Conservation (phyloP, 768 basidiomycete genomes). For the Porphyrellus cyaneotinctus region DNA sequence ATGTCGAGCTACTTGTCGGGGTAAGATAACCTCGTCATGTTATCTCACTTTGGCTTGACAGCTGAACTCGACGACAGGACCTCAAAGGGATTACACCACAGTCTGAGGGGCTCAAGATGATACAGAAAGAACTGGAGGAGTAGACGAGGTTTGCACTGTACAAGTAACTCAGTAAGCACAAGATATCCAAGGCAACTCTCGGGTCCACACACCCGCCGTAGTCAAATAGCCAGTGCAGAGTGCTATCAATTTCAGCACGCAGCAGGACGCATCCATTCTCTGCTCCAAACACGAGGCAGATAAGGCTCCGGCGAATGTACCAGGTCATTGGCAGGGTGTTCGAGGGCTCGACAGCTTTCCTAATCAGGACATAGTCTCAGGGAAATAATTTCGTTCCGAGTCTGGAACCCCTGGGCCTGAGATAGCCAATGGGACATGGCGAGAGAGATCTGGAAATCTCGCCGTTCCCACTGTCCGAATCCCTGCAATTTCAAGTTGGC, state of each 20-base stretch:
- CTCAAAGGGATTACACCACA: conserved; percentile 45
- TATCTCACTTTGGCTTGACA: background rate
- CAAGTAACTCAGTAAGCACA: conserved; percentile 3
- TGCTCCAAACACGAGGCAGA: conserved; percentile 25
- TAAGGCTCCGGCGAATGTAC: conserved; percentile 28
- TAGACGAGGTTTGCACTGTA: conserved; percentile 11
- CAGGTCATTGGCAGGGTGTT: conserved; percentile 16
- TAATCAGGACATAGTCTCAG: conserved; percentile 5
- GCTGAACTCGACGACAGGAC: conserved; percentile 39
- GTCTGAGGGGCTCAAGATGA: conserved; percentile 47
- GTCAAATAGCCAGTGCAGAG: background rate
- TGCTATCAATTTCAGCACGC: too few relatives aligned
- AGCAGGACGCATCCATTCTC: background rate
- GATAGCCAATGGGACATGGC: background rate
- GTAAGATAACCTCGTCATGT: conserved; percentile 37
- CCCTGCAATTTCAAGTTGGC: conserved; percentile 3
- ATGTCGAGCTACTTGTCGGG: conserved; percentile 70
- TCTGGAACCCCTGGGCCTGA: conserved; percentile 1
- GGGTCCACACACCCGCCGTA: too few relatives aligned
- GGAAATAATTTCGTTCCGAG: conserved; percentile 5
- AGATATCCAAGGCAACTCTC: background rate
- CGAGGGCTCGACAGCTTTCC: conserved; percentile 19
- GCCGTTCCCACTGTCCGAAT: background rate
- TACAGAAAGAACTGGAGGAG: conserved; percentile 59
- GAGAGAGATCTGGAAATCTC: background rate